These are phyloP conservation scores for Cladosporium sp. DNA, from an alignment of 2,329 filamentous ascomycete genomes.

Conservation along the genomic window DNA sequence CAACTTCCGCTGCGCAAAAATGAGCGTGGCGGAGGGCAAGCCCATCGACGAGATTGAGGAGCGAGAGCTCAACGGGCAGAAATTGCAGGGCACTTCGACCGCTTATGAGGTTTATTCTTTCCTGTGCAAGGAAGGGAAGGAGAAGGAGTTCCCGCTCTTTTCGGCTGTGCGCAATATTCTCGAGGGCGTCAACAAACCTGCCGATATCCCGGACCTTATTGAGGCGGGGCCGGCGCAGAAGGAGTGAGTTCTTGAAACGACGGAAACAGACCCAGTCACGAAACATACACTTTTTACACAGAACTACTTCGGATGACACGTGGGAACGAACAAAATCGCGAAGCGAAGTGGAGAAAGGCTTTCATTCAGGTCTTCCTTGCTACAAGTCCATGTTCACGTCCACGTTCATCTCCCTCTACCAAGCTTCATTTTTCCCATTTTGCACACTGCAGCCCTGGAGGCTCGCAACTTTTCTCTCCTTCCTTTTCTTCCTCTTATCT, in stretches of 20 bases:
- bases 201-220: slow-evolving; percentile 70
- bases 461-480: no score
- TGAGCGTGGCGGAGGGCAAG: slow-evolving; percentile 73
- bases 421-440: no score
- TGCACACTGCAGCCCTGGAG: no score
- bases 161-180: slow-evolving; percentile 82
- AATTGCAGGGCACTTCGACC: slow-evolving; percentile 89
- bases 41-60: slow-evolving; percentile 83
- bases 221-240: slow-evolving; percentile 24
- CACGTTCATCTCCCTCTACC: no score
- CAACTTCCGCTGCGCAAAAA: slow-evolving; percentile 91
- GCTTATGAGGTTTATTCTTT: slow-evolving; percentile 89
- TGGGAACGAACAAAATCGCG: no score
- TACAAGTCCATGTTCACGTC: no score
- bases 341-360: no score
- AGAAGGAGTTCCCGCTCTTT: slow-evolving; percentile 85
- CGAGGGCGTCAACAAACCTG: slow-evolving; percentile 67
- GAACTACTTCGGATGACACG: no score
- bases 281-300: no score
- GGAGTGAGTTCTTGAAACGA: slow-evolving; percentile 14
- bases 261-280: no score
- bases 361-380: no score
- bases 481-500: no score
- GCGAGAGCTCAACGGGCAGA: slow-evolving; percentile 90
- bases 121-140: slow-evolving; percentile 69